phyloP scores from a whole-genome alignment of 345 rosid genomes.

The Eucalyptus lansdowneana region DNA sequence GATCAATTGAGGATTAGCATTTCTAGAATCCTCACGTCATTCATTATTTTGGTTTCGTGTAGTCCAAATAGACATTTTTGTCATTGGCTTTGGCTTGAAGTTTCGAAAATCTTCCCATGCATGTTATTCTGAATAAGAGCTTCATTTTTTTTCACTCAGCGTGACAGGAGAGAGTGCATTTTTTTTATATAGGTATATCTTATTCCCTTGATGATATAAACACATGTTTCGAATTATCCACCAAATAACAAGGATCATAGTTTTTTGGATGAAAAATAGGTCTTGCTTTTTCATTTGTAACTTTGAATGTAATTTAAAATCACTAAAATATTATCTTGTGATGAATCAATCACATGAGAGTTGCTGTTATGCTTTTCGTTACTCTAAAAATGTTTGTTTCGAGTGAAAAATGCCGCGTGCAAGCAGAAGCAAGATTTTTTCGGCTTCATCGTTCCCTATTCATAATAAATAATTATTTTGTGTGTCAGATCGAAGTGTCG shows the following conservation, averaged over 20 bases:
- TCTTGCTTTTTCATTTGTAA: background rate
- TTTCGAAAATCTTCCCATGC: background rate
- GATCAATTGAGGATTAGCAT: background rate
- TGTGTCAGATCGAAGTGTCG: background rate
- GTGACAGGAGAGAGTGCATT: too few relatives aligned
- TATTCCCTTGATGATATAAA: too few relatives aligned
- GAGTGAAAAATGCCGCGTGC: background rate
- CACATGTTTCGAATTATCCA: background rate
- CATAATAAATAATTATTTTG: background rate
- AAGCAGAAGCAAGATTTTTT: background rate
- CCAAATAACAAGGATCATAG: background rate
- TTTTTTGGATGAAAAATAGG: background rate
- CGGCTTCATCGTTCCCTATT: background rate
- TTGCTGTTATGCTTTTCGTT: background rate
- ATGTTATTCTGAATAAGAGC: background rate
- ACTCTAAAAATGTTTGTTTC: background rate
- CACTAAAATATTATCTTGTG: background rate
- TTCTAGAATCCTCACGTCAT: background rate
- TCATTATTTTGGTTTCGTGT: too few relatives aligned
- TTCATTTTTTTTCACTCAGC: too few relatives aligned
- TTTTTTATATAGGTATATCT: too few relatives aligned
- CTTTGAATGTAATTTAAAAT: background rate
- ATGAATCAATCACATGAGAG: background rate
- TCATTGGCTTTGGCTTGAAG: background rate
- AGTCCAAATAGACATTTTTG: rapidly evolving